These are phyloP conservation scores for Geotrichum armillariae DNA, from an alignment of 1,139 yeast species.

Conservation along the genomic window DNA sequence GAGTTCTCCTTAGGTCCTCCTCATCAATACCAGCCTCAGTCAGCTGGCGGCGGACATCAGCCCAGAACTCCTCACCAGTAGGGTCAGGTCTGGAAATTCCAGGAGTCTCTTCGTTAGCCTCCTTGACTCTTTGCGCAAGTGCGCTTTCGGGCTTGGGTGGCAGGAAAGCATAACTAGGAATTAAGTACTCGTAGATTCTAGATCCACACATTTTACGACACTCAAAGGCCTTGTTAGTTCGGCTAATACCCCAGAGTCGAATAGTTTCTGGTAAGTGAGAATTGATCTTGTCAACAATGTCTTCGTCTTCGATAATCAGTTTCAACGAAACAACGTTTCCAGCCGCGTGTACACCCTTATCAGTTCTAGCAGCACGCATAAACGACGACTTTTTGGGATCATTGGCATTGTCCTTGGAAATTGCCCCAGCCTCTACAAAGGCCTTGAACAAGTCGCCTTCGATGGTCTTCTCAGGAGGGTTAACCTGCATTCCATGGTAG, in stretches of 20 bases:
- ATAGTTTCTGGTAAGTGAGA: slow-evolving; percentile 76
- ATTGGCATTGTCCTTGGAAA: slow-evolving; percentile 82
- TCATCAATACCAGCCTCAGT: slow-evolving; percentile 34
- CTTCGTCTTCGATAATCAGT: slow-evolving; percentile 84
- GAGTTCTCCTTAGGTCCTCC: slow-evolving; percentile 41
- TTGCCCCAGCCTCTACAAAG: slow-evolving; percentile 84
- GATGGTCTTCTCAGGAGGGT: slow-evolving; percentile 87
- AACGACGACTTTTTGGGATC: slow-evolving; percentile 90
- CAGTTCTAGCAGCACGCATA: slow-evolving; percentile 97
- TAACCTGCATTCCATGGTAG: slow-evolving; percentile 95
- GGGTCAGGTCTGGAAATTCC: slow-evolving; percentile 59
- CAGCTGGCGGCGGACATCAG: slow-evolving; percentile 42
- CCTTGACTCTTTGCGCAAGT: slow-evolving; percentile 58
- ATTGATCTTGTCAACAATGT: slow-evolving; percentile 73
- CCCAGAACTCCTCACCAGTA: slow-evolving; percentile 80
- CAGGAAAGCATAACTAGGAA: slow-evolving; percentile 85
- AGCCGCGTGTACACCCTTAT: slow-evolving; percentile 98
- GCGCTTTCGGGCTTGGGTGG: slow-evolving; percentile 83
- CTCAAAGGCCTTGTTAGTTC: slow-evolving; percentile 89
- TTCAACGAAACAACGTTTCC: slow-evolving; percentile 91
- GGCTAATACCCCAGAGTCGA: slow-evolving; percentile 87
- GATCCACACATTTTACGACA: slow-evolving; percentile 95
- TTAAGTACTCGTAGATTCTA: slow-evolving; percentile 86
- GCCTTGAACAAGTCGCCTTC: slow-evolving; percentile 90
- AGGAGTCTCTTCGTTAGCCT: slow-evolving; percentile 55